Evolutionary conservation across 148 eudicot species (phyloP).

Genomic region (Rhododendron simsii): DNA sequence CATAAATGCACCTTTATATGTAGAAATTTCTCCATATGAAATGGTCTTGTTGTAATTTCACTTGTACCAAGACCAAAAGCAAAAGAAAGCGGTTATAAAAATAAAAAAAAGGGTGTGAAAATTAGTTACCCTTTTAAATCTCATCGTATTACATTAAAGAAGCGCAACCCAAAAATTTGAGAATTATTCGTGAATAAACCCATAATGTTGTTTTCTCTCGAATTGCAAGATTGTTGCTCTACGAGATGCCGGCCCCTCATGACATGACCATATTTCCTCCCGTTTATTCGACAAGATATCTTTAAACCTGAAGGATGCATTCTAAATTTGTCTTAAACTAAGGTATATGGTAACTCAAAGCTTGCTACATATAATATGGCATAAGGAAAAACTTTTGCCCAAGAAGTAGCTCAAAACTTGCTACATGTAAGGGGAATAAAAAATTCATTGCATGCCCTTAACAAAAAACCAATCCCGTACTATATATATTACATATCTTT

Average conservation of each 20-base stretch:
- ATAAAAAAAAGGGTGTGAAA: background rate
- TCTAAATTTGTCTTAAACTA: background rate
- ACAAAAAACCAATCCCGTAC: background rate
- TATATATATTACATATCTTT: background rate
- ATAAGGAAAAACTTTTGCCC: background rate
- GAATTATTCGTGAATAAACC: background rate
- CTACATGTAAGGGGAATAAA: background rate
- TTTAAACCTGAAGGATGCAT: too few relatives aligned
- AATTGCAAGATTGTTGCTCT: background rate
- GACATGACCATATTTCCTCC: background rate
- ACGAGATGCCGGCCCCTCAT: background rate
- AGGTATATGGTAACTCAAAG: background rate
- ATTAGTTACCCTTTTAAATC: background rate
- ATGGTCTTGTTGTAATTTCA: background rate
- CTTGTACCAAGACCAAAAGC: background rate
- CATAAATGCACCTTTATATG: background rate
- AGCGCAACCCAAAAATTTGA: background rate
- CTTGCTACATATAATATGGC: background rate
- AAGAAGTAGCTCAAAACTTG: background rate
- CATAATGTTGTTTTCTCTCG: too few relatives aligned
- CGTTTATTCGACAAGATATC: too few relatives aligned
- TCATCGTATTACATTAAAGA: too few relatives aligned
- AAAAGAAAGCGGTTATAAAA: background rate
- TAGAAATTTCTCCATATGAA: background rate
- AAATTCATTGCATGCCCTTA: background rate